Evolutionary conservation across 2,329 filamentous ascomycete species (phyloP).

Genomic region (Tolypocladium capitatum): DNA sequence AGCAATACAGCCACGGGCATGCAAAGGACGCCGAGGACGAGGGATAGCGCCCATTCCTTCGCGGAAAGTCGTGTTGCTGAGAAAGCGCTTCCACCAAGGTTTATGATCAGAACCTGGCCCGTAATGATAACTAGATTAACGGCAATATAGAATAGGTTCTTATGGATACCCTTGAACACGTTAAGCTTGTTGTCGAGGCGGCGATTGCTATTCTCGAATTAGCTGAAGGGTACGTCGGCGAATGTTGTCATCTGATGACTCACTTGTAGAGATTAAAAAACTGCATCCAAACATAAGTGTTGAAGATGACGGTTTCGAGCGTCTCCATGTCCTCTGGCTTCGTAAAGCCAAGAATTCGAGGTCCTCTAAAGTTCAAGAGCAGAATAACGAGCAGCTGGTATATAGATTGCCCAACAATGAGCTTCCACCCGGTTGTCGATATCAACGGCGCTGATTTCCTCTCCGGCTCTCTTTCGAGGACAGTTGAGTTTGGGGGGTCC

Average conservation of each 20-base stretch:
- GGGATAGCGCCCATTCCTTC: not conserved
- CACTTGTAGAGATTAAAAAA: constrained; percentile 40
- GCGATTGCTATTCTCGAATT: not conserved
- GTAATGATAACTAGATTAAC: not conserved
- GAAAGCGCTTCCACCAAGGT: not conserved
- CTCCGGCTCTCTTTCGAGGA: constrained; percentile 40
- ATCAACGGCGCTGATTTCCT: constrained; percentile 60
- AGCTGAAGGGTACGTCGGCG: not conserved
- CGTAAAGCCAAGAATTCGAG: constrained; percentile 36
- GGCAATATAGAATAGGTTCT: not conserved
- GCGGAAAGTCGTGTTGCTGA: not conserved
- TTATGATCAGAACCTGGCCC: not conserved
- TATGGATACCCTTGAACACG: not conserved
- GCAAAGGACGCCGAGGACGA: not conserved
- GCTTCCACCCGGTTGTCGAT: constrained; percentile 43
- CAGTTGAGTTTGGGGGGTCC: constrained; percentile 43
- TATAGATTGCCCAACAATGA: constrained; percentile 48
- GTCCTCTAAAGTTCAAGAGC: constrained; percentile 45
- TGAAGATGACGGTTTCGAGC: constrained; percentile 51
- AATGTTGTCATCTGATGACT: not conserved
- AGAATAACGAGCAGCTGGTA: constrained; percentile 47
- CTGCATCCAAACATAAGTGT: constrained; percentile 60
- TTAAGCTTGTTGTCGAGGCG: not conserved
- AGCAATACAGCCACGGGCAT: not conserved
- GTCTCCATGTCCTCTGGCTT: constrained; percentile 20